These are phyloP conservation scores for Yarrowia sp. DNA, from an alignment of 805 yeast genomes.

Conservation along the genomic window DNA sequence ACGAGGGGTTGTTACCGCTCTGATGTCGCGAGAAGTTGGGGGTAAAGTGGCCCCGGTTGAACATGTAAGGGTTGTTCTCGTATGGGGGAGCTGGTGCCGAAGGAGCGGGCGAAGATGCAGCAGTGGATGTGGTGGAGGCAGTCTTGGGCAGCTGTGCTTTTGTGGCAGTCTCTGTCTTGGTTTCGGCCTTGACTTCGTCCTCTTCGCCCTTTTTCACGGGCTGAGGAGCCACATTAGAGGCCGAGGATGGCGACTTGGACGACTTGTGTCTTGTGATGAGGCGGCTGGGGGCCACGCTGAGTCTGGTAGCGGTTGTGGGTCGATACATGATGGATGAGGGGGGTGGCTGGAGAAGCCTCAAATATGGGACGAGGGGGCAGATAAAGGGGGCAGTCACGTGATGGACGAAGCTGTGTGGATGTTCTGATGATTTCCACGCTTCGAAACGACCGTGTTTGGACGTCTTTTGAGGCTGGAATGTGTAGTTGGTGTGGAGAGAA, in stretches of 20 bases:
- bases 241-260: conserved; percentile 21
- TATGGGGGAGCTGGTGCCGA: conserved; percentile 13
- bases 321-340: neutral
- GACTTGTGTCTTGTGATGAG: conserved; percentile 11
- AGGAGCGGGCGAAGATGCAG: conserved; percentile 14
- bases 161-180: neutral
- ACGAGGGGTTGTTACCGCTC: neutral
- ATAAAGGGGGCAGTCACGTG: neutral
- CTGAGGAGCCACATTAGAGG: conserved; percentile 1
- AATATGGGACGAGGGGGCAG: too few relatives aligned
- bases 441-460: neutral
- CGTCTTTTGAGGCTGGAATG: neutral
- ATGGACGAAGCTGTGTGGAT: neutral
- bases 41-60: conserved; percentile 9
- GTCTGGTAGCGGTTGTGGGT: neutral
- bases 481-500: neutral
- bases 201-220: conserved; percentile 21
- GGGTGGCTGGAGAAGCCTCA: neutral
- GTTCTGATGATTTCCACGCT: neutral
- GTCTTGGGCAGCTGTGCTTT: neutral
- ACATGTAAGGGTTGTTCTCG: conserved; percentile 18
- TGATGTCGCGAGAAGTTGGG: conserved; percentile 9
- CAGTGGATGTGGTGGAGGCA: neutral
- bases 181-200: neutral
- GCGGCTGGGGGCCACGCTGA: neutral